Evolutionary conservation across 1,284 basidiomycete species (phyloP), one percentile per base, ranked within the genome.

Genomic region (Pterulicium gracile): DNA sequence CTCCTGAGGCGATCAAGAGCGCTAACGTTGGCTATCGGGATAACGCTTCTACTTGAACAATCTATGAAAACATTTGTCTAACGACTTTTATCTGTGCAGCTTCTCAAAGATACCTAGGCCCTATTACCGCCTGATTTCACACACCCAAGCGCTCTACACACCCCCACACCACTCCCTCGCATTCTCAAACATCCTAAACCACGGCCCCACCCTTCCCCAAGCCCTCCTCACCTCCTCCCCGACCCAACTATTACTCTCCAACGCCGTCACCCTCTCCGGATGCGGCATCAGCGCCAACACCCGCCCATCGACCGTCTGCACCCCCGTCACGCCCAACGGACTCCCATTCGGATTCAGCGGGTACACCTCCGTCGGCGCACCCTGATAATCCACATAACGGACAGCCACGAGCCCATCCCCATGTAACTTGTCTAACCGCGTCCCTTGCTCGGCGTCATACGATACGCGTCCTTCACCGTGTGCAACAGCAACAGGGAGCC

Each of bases 331-430:
- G 15, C 92, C 95, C 7, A 74, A 79, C 0, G 84, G 79, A 55
- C 84, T 88, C 34, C 96, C 95, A 62, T 98, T 99, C 22, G 96
- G 95, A 65, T 98, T 98, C 56, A 84, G 69, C n/a, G 93, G 93
- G 62, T 96, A 96, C 22, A 68, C 58, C 54, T 81, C 77, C 0
- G 93, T 89, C 7, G 81, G 73, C 27, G 58, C 47, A 4, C 86
- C 84, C 1, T 64, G 56, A 10, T 73, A 71, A 64, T 93, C 86
- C 49, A 95, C 75, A 61, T 88, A 97, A 49, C 84, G 81, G 14
- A 89, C 58, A 2, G 81, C 83, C 10, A 87, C 70, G 23, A 88
- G 68, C 1, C 77, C 75, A 3, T 58, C 56, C 3, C 59, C 57
- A 4, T 39, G 36, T 10, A 39, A 18, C 7, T 5, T 17, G 7